Evolutionary conservation across 1,139 yeast species (phyloP).

Genomic region (Candida mesenterica): DNA sequence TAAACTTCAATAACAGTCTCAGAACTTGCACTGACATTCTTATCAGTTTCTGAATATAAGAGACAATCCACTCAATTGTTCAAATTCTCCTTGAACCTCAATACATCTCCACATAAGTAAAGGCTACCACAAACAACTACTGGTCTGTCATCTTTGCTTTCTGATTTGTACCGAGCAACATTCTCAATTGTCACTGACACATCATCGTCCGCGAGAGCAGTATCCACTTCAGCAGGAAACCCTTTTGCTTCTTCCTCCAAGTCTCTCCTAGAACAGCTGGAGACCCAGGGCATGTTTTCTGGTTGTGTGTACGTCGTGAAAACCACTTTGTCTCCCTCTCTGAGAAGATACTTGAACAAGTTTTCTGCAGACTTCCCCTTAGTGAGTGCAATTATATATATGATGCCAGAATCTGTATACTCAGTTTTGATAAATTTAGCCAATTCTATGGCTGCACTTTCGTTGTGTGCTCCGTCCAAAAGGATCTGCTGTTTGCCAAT

Average conservation of each 20-base stretch:
- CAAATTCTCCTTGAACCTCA: constrained; percentile 26
- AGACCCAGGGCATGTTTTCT: constrained; percentile 93
- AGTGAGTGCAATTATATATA: constrained; percentile 74
- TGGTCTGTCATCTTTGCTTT: constrained; percentile 27
- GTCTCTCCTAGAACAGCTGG: constrained; percentile 41
- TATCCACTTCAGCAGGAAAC: constrained; percentile 29
- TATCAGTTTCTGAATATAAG: no score
- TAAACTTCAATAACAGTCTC: no score
- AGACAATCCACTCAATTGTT: background rate
- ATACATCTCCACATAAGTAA: constrained; percentile 69
- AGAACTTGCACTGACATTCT: no score
- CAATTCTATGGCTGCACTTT: constrained; percentile 74
- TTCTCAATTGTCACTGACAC: constrained; percentile 19
- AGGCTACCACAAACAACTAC: constrained; percentile 76
- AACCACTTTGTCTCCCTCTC: constrained; percentile 51
- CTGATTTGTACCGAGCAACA: constrained; percentile 15
- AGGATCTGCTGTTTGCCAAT: constrained; percentile 32
- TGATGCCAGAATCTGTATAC: constrained; percentile 33
- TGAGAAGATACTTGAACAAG: constrained; percentile 52
- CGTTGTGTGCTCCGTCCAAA: constrained; percentile 93
- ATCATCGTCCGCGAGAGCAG: constrained; percentile 15
- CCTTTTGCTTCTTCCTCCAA: constrained; percentile 31
- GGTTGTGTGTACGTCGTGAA: constrained; percentile 66
- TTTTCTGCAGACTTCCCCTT: constrained; percentile 61
- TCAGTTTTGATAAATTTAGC: constrained; percentile 30